These are phyloP conservation scores for Talaromyces wortmannii DNA, from an alignment of 495 filamentous ascomycete genomes.

Conservation along the genomic window DNA sequence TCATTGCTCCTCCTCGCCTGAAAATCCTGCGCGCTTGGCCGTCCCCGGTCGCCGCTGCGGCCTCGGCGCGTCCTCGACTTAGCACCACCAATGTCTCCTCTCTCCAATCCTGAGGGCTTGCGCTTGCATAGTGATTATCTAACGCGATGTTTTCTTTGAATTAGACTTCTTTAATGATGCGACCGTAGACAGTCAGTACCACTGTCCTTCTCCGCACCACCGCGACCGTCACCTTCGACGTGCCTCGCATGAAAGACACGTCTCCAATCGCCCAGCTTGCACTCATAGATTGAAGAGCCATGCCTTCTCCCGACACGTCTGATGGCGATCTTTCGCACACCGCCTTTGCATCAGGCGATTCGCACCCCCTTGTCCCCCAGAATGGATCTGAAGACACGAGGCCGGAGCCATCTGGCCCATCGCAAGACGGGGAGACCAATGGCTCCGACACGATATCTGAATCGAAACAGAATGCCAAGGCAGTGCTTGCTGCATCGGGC, in stretches of 20 bases:
- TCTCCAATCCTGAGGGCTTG: background rate
- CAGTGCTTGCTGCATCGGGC: constrained; percentile 46
- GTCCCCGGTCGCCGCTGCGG: constrained; percentile 2
- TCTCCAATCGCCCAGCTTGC: constrained; percentile 1
- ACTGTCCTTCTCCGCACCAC: constrained; percentile 7
- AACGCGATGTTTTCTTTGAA: background rate
- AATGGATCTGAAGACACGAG: constrained; percentile 17
- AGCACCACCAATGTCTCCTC: background rate
- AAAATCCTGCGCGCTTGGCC: background rate
- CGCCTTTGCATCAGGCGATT: constrained; percentile 13
- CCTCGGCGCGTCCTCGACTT: constrained; percentile 1
- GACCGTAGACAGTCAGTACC: constrained; percentile 14
- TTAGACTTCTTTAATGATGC: constrained; percentile 29
- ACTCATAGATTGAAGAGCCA: constrained; percentile 10
- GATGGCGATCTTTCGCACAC: constrained; percentile 14
- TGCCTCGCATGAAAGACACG: constrained; percentile 14
- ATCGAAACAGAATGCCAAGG: constrained; percentile 53
- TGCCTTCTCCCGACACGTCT: constrained; percentile 32
- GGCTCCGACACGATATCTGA: constrained; percentile 35
- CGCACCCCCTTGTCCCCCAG: constrained; percentile 18
- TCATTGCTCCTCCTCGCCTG: background rate
- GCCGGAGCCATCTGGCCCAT: constrained; percentile 15
- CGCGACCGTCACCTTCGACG: constrained; percentile 5
- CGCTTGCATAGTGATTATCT: background rate
- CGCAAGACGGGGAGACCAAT: constrained; percentile 18